phyloP scores from a whole-genome alignment of 139 green algal species.

The Volvox reticuliferus region DNA sequence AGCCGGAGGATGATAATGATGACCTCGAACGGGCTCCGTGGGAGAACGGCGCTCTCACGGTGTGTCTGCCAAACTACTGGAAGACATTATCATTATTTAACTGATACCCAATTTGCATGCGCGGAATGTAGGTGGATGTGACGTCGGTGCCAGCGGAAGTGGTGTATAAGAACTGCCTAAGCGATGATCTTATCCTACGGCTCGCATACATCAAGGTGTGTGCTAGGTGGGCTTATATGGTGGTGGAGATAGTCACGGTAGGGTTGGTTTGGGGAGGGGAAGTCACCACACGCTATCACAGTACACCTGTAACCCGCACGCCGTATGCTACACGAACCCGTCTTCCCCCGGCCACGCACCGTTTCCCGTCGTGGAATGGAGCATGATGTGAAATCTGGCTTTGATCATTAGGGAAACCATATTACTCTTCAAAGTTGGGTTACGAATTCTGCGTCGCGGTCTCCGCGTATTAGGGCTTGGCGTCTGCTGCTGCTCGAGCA shows the following conservation, averaged over 20 bases:
- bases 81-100: not conserved
- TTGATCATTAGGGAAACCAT: no score
- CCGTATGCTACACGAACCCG: no score
- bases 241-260: no score
- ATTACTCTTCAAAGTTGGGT: no score
- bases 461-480: constrained; percentile 11
- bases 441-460: not conserved
- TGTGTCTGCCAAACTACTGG: not conserved
- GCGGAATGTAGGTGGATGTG: constrained; percentile 39
- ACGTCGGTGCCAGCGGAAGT: constrained; percentile 3
- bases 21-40: constrained; percentile 27
- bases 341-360: no score
- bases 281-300: no score
- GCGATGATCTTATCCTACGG: constrained; percentile 11
- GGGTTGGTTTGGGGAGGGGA: no score
- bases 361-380: no score
- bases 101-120: not conserved
- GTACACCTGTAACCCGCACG: no score
- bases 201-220: constrained; percentile 44
- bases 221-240: no score
- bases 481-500: not conserved
- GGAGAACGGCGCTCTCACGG: constrained; percentile 19
- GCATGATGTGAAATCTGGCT: no score
- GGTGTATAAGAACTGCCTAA: constrained; percentile 44
- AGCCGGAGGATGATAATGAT: constrained; percentile 6